Base-by-base conservation (phyloP, 345 rosid genomes). In the Conringia planisiliqua region DNA sequence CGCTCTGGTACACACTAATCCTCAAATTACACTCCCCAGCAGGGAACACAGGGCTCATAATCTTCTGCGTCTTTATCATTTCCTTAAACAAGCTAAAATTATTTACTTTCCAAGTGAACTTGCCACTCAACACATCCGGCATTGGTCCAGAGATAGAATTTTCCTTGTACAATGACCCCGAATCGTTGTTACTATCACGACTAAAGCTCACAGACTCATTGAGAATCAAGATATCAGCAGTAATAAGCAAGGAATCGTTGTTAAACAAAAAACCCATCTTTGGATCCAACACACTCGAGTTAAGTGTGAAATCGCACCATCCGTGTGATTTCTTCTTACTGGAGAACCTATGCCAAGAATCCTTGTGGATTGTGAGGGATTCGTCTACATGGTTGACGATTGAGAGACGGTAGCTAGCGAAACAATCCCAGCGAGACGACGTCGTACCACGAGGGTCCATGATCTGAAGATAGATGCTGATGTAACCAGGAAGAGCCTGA, bases 331-430 rank as follows among this genome's bases (percentile, higher is more conserved):
- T 95, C 86, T 95, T 92, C 91, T 92, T 95, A 71, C 82, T 84
- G 2, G 98, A 95, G 80, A 95, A 92, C 0, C 98, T 80, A 72
- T 95, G 99, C 99, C 99, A 95, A n/a, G 98, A 92, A 83, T 92
- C 99, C 40, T 91, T 92, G 51, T 92, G 97, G 65, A 95, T 92
- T 11, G 92, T 84, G 75, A 90, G 90, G 54, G 98, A 89, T 69
- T 92, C 97, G 17, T 95, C 98, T 13, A 83, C 70, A 33, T 80
- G 77, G 76, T 92, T 96, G 11, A 88, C 90, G 70, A 96, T 86
- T 6, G 98, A 86, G 26, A 96, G 83, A 7, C 98, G 90, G 64
- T 96, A 96, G 84, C 99, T 92, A 24, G 97, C 97, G 81, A 96
- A 96, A 54, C 99, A 96, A 81, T 96, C 99, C 99, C 99, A 92